These are phyloP conservation scores for Yamadazyma triangularis DNA, from an alignment of 1,139 yeast genomes.

Conservation along the genomic window DNA sequence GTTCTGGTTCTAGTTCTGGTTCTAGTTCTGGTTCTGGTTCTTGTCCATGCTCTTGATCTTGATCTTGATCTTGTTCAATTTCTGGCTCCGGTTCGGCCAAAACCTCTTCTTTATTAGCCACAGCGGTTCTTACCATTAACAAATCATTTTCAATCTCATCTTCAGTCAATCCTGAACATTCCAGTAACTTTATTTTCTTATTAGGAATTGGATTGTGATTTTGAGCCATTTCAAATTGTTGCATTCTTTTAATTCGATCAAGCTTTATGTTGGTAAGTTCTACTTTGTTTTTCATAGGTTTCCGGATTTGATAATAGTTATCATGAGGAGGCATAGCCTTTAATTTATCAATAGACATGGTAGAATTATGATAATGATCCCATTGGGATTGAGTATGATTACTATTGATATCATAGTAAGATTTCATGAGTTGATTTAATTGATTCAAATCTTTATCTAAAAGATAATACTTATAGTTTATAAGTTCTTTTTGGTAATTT, in stretches of 20 bases:
- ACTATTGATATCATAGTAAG: conserved; percentile 19
- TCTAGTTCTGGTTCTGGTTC: background rate
- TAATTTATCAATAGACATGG: conserved; percentile 14
- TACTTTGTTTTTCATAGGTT: conserved; percentile 22
- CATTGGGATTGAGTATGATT: conserved; percentile 11
- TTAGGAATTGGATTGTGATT: conserved; percentile 7
- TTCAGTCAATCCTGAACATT: conserved; percentile 19
- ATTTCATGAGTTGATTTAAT: conserved; percentile 22
- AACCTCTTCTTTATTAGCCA: background rate
- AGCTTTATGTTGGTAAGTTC: conserved; percentile 29
- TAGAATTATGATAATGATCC: conserved; percentile 29
- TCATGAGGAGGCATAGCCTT: background rate
- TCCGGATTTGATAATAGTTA: background rate
- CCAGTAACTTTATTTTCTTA: conserved; percentile 3
- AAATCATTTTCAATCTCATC: conserved; percentile 19
- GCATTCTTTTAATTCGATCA: conserved; percentile 8
- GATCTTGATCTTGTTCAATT: background rate
- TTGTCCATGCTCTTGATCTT: background rate
- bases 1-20: background rate
- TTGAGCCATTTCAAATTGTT: no score
- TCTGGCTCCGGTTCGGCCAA: background rate
- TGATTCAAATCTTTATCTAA: conserved; percentile 21
- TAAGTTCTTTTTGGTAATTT: conserved; percentile 22
- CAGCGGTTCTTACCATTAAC: conserved; percentile 1
- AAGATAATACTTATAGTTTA: conserved; percentile 20